Conservation (phyloP, 1,284 basidiomycete genomes). For the Xerocomus cyaneibrunnescens region DNA sequence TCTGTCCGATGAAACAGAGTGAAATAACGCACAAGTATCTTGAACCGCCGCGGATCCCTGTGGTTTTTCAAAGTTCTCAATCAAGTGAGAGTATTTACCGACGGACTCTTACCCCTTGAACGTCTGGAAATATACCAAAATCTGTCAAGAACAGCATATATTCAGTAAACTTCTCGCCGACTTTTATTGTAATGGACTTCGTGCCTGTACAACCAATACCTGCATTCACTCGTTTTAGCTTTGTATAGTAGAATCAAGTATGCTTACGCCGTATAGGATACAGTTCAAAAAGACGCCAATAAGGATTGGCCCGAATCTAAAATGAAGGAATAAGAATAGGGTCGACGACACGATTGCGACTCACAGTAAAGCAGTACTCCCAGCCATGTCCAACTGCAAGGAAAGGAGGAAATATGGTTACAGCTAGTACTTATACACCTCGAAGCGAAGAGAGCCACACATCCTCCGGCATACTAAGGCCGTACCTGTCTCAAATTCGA, state of each 20-base stretch:
- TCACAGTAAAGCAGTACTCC: background rate
- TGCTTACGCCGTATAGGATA: background rate
- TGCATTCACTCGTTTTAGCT: background rate
- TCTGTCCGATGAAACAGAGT: too few species aligned
- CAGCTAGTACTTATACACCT: too few species aligned
- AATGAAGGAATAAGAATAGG: background rate
- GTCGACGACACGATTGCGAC: background rate
- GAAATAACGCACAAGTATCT: background rate
- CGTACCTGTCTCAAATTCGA: too few species aligned
- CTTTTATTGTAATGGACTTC: background rate
- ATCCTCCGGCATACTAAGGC: too few species aligned
- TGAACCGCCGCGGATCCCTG: background rate
- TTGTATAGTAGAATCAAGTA: background rate
- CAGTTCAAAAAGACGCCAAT: background rate
- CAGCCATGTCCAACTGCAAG: too few species aligned
- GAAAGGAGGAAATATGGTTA: too few species aligned
- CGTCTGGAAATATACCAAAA: background rate
- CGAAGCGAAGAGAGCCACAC: too few species aligned
- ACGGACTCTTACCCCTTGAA: background rate
- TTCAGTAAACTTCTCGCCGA: background rate
- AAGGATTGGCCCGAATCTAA: background rate
- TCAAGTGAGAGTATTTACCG: too few species aligned
- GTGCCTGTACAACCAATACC: background rate
- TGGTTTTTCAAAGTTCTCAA: background rate
- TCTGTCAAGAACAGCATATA: background rate